phyloP scores from a whole-genome alignment of 2,329 filamentous ascomycete genomes.

The Ceratocystis cubensis region DNA sequence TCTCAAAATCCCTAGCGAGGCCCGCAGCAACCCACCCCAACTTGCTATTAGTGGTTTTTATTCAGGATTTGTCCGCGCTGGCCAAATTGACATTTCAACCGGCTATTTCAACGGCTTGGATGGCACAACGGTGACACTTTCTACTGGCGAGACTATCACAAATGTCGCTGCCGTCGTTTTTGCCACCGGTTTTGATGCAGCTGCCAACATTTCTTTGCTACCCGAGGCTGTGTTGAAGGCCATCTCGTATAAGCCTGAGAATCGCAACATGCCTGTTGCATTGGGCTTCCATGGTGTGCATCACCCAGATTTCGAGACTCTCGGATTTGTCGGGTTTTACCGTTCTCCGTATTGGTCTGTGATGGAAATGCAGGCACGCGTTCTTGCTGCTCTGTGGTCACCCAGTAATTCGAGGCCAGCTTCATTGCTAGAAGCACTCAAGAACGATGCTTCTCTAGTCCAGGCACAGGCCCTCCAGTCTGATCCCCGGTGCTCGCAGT shows the following conservation, averaged over 20 bases:
- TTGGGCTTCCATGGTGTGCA: conserved; percentile 56
- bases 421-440: conserved; percentile 23
- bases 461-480: conserved; percentile 39
- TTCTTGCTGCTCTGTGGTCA: conserved; percentile 51
- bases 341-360: conserved; percentile 75
- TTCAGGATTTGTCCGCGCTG: conserved; percentile 57
- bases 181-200: conserved; percentile 62
- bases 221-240: conserved; percentile 40
- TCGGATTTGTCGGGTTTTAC: conserved; percentile 77
- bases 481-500: conserved; percentile 49
- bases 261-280: conserved; percentile 48
- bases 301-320: conserved; percentile 45
- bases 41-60: conserved; percentile 62
- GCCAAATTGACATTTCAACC: conserved; percentile 40
- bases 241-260: conserved; percentile 44
- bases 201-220: conserved; percentile 52
- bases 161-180: conserved; percentile 56
- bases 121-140: conserved; percentile 30
- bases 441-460: conserved; percentile 34
- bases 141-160: conserved; percentile 31
- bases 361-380: conserved; percentile 73
- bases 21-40: conserved; percentile 45
- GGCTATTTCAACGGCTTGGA: conserved; percentile 33
- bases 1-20: conserved; percentile 28
- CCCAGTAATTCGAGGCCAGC: conserved; percentile 6